Base-by-base conservation (phyloP, 164 flowering plant species). In the Dillenia turbinata region DNA sequence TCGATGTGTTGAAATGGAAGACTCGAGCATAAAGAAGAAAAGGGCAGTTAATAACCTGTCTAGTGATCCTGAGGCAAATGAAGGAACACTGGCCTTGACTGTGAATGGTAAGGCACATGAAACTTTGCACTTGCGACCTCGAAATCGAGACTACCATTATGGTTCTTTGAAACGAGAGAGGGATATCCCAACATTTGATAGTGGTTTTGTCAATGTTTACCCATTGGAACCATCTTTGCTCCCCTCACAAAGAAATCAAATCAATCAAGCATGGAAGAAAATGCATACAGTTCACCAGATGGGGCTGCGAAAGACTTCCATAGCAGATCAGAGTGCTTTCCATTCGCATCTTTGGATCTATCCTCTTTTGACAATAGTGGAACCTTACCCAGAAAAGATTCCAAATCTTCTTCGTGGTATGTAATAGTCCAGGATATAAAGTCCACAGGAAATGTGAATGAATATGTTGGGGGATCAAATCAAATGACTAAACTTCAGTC, bases 1-100 rank as follows among this genome's bases (percentile, higher is more conserved):
- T 66, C 75, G 73, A 54, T 84, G 85, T 67, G 70, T 87, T 59
- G 90, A 85, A 68, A 56, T 58, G 48, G 82, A 83, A 64, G 79
- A 78, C 9, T 50, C 69, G 5, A 68, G 67, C 54, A 56, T 52
- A 16, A 69, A 53, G 12, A 73, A 46, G 55, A 61, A 69, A 52
- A 9, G 52, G 22, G 66, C 56, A 70, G 16, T 55, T 9, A 62
- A 43, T 56, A 40, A 44, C 8, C 47, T 61, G 33, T 66, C 57
- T 9, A 33, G 7, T 33, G 40, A 33, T 33, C 17, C 54, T 44
- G 80, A 56, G 67, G 72, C 71, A 65, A 68, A 69, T 66, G 71
- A 73, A 67, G 76, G 40, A 19, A 49, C 22, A 46, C 55, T 57
- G 60, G 68, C 72, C 26, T 56, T 65, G 64, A 53, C 60, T 66